Evolutionary conservation across 768 basidiomycete genomes (phyloP).

Genomic region (Lentinula sp.): DNA sequence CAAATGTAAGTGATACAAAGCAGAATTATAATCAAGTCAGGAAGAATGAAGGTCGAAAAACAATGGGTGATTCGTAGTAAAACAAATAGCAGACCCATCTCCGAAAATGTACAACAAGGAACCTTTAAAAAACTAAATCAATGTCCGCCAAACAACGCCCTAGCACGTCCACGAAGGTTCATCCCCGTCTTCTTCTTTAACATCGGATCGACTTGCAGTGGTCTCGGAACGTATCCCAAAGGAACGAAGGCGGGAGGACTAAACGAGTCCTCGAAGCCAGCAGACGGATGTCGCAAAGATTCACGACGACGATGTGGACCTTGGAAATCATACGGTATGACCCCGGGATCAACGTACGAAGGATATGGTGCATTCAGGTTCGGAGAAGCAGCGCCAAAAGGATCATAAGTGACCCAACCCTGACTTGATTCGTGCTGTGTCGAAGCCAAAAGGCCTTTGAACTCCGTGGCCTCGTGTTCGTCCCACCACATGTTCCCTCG

Average conservation of each 20-base stretch:
- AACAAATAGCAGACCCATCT: not conserved
- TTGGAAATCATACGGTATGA: not conserved
- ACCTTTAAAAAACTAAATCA: not conserved
- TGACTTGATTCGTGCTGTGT: not conserved
- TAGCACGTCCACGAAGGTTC: not conserved
- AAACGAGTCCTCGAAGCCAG: conserved; percentile 6
- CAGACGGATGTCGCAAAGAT: not conserved
- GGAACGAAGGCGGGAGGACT: not conserved
- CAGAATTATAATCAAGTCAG: not conserved
- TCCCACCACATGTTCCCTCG: conserved; percentile 39
- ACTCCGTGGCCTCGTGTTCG: conserved; percentile 39
- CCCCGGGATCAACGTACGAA: not conserved
- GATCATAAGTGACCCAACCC: not conserved
- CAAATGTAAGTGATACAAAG: not conserved
- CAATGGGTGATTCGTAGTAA: not conserved
- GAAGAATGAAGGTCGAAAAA: not conserved
- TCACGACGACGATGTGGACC: not conserved
- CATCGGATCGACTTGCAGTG: too few species aligned
- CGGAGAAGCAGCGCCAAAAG: not conserved
- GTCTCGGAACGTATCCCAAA: not conserved
- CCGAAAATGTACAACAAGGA: not conserved
- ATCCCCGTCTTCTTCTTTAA: not conserved
- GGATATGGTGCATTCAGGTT: not conserved
- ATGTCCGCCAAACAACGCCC: not conserved
- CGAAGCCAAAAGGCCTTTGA: conserved; percentile 27